Percentiles rank a stretch among this genome's conserved stretches.
Conservation (phyloP, 306 rosid genomes). For the Quercus suber region DNA sequence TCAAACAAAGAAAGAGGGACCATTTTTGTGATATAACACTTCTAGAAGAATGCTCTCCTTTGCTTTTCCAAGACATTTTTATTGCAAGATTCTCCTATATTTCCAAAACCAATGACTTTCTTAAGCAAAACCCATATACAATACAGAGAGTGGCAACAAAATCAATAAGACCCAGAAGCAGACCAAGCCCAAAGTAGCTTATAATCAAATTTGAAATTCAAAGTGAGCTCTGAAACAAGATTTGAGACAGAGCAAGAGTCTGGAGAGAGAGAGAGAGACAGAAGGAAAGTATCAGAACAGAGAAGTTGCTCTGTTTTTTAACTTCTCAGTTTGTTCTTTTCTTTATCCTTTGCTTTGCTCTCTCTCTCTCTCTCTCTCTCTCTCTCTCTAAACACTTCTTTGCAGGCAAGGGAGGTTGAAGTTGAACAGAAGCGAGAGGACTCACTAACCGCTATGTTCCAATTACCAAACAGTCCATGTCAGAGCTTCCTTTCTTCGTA, state of each 20-base stretch:
- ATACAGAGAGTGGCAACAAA: constrained; percentile 5
- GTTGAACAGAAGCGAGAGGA: constrained; percentile 46
- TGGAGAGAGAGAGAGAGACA: not conserved
- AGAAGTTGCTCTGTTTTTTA: constrained; percentile 25
- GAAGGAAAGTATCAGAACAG: constrained; percentile 34
- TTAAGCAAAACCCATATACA: constrained; percentile 34
- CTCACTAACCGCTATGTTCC: constrained; percentile 55
- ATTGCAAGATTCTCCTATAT: constrained; percentile 6
- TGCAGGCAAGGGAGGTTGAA: constrained; percentile 73
- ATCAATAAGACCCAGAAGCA: constrained; percentile 11
- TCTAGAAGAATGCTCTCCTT: constrained; percentile 63
- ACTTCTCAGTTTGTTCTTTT: constrained; percentile 42
- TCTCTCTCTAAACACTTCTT: constrained; percentile 37
- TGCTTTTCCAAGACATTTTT: constrained; percentile 79
- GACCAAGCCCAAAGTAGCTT: constrained; percentile 6
- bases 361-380: constrained; percentile 22
- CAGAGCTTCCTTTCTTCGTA: constrained; percentile 23
- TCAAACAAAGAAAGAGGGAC: constrained; percentile 71
- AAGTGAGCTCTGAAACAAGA: constrained; percentile 5
- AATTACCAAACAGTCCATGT: constrained; percentile 58
- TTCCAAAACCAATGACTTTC: constrained; percentile 12
- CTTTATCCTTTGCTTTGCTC: constrained; percentile 35
- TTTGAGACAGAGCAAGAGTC: not conserved
- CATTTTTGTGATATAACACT: constrained; percentile 60
- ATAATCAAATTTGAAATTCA: not conserved